phyloP scores from a whole-genome alignment of 805 yeast genomes.

The Tetrapisispora phaffii region DNA sequence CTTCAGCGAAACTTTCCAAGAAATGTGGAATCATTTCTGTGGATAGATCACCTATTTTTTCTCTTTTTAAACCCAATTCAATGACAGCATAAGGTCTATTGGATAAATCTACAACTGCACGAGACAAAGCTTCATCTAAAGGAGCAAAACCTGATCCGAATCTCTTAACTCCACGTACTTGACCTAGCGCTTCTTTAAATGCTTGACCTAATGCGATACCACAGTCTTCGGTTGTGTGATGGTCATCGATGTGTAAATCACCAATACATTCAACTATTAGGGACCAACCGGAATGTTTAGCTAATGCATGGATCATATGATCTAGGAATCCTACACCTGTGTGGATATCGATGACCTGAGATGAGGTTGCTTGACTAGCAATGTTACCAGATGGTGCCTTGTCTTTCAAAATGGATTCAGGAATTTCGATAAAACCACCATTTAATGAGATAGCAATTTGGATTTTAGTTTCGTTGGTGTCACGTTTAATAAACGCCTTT shows the following conservation, averaged over 20 bases:
- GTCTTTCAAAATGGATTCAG: conserved; percentile 43
- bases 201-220: conserved; percentile 88
- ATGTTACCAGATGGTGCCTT: conserved; percentile 33
- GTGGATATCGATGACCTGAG: conserved; percentile 70
- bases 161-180: conserved; percentile 80
- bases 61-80: conserved; percentile 83
- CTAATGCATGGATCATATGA: conserved; percentile 95
- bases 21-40: conserved; percentile 99
- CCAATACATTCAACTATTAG: conserved; percentile 82
- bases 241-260: conserved; percentile 93
- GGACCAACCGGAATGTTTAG: conserved; percentile 97
- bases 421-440: conserved; percentile 69
- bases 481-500: conserved; percentile 37
- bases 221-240: conserved; percentile 92
- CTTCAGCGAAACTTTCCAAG: conserved; percentile 85
- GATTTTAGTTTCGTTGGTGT: conserved; percentile 89
- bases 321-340: conserved; percentile 94
- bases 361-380: conserved; percentile 59
- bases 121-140: conserved; percentile 85
- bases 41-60: conserved; percentile 82
- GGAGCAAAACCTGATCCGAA: conserved; percentile 94
- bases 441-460: conserved; percentile 75
- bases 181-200: conserved; percentile 82
- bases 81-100: conserved; percentile 88
- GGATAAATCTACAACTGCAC: conserved; percentile 93